Conservation (phyloP, 129 eudicot genomes). For the Arctium minus region DNA sequence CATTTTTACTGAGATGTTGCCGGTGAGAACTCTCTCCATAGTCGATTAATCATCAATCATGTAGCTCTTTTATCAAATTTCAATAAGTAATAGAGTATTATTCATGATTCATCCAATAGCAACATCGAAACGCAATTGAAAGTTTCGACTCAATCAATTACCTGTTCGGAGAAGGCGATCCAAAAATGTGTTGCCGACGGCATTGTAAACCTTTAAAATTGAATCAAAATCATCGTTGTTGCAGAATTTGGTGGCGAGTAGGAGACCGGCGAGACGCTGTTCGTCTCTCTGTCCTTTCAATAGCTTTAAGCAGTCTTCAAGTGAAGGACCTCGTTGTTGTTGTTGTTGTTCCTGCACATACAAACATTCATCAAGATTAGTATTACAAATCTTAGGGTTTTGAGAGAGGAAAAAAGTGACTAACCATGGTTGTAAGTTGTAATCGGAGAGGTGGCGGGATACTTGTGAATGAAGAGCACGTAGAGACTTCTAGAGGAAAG, state of each 20-base stretch:
- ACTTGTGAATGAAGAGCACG: background rate
- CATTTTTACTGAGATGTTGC: background rate
- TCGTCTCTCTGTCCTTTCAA: conserved; percentile 73
- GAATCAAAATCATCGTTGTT: conserved; percentile 57
- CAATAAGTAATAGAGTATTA: background rate
- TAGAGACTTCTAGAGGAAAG: background rate
- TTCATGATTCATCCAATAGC: background rate
- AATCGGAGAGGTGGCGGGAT: background rate
- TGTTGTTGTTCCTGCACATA: conserved; percentile 17
- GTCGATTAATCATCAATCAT: background rate
- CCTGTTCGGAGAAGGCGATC: conserved; percentile 91
- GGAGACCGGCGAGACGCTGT: conserved; percentile 87
- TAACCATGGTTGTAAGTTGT: conserved; percentile 12
- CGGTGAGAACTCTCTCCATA: background rate
- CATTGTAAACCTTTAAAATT: conserved; percentile 53
- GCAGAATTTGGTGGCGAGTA: conserved; percentile 71
- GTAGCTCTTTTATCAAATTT: background rate
- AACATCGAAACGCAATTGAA: background rate
- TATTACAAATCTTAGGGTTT: background rate
- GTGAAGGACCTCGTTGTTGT: conserved; percentile 22
- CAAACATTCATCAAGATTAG: background rate
- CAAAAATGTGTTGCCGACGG: conserved; percentile 58
- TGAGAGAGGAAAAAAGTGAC: background rate
- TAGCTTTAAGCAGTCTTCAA: conserved; percentile 72
- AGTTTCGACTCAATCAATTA: background rate